These are phyloP conservation scores for Fusarium globosum DNA, from an alignment of 2,329 filamentous ascomycete genomes.

Conservation along the genomic window DNA sequence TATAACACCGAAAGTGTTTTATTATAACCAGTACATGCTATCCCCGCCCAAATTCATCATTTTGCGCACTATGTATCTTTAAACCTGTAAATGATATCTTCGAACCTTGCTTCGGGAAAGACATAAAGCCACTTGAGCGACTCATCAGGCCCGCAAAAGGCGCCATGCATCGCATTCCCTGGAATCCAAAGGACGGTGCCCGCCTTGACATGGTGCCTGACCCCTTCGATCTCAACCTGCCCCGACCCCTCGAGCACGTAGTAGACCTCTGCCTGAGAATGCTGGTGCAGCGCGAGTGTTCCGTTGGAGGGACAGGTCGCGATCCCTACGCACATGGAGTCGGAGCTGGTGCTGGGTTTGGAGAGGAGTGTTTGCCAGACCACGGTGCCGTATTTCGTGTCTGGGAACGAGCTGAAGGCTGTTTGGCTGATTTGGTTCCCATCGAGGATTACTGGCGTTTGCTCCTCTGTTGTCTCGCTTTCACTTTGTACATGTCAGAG, in stretches of 20 bases:
- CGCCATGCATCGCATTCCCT: background rate
- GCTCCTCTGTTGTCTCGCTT: background rate
- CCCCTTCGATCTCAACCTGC: background rate
- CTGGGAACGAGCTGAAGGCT: background rate
- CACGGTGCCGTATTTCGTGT: background rate
- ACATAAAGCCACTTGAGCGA: background rate
- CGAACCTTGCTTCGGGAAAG: background rate
- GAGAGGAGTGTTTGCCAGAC: background rate
- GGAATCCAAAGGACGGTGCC: background rate
- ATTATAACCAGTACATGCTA: too few relatives aligned
- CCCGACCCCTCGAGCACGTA: background rate
- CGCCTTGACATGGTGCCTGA: background rate
- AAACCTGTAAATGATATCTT: background rate
- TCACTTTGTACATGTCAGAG: background rate
- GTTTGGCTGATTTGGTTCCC: background rate
- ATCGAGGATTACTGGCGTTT: background rate
- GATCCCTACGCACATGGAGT: background rate
- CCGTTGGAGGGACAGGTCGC: background rate
- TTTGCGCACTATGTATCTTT: too few relatives aligned
- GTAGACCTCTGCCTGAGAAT: background rate
- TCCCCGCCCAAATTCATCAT: too few relatives aligned
- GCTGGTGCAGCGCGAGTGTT: background rate
- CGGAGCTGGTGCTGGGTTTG: background rate
- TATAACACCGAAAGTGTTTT: too few relatives aligned
- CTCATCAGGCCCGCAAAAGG: background rate